Conservation (phyloP, 2,329 filamentous ascomycete genomes). For the Huntiella bhutanensis region DNA sequence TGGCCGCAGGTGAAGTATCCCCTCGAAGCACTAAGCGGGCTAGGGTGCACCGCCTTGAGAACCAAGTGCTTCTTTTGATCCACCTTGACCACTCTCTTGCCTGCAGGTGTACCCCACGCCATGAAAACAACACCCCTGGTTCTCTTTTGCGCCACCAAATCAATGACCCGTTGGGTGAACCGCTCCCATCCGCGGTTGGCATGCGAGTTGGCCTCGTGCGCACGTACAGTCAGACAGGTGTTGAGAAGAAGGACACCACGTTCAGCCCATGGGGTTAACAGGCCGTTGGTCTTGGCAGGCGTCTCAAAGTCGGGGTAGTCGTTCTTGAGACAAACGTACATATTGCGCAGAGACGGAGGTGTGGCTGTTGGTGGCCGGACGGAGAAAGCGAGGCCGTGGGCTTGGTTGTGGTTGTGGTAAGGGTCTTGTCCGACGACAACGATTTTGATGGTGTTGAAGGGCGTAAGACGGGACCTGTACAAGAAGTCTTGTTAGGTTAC, state of each 20-base stretch:
- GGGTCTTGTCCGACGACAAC: constrained; percentile 94
- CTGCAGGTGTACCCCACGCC: constrained; percentile 79
- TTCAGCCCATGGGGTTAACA: constrained; percentile 85
- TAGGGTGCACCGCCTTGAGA: constrained; percentile 75
- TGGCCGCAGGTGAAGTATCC: constrained; percentile 76
- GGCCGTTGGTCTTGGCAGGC: constrained; percentile 60
- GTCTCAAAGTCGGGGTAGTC: constrained; percentile 67
- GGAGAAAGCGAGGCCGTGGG: constrained; percentile 89
- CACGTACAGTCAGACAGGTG: constrained; percentile 82
- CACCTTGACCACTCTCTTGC: constrained; percentile 56
- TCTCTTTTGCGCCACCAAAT: constrained; percentile 61
- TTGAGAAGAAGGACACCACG: constrained; percentile 86
- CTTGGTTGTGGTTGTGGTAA: constrained; percentile 90
- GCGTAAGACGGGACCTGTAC: constrained; percentile 80
- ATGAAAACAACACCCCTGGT: constrained; percentile 77
- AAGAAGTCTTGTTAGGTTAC: neutral
- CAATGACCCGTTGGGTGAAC: constrained; percentile 82
- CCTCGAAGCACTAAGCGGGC: constrained; percentile 64
- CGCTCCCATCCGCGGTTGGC: constrained; percentile 76
- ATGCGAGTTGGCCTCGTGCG: constrained; percentile 74
- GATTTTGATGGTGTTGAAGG: constrained; percentile 71
- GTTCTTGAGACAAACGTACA: constrained; percentile 72
- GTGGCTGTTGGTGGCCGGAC: constrained; percentile 76
- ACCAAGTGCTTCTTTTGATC: constrained; percentile 61
- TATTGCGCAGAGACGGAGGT: constrained; percentile 80